phyloP scores from a whole-genome alignment of 2,329 filamentous ascomycete genomes.

The Capronia coronata region DNA sequence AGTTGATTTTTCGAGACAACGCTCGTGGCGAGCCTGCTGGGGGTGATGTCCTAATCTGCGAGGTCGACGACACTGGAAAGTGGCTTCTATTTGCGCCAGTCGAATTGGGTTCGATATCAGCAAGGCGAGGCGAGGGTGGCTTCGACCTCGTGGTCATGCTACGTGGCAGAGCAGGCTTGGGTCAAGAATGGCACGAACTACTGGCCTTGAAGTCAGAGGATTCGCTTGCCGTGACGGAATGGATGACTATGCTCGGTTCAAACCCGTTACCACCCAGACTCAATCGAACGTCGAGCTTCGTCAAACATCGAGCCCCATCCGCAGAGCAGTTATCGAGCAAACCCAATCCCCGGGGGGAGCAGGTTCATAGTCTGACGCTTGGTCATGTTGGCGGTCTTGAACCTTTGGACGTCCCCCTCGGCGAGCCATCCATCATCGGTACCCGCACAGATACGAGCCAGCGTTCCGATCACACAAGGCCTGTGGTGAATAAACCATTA shows the following conservation, averaged over 20 bases:
- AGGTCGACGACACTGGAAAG: conserved; percentile 67
- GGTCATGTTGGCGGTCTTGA: conserved; percentile 32
- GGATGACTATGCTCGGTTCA: conserved; percentile 76
- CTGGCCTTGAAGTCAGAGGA: conserved; percentile 70
- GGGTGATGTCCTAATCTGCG: conserved; percentile 86
- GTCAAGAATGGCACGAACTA: conserved; percentile 73
- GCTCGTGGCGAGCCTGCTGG: conserved; percentile 54
- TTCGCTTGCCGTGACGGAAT: conserved; percentile 72
- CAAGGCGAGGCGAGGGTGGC: conserved; percentile 65
- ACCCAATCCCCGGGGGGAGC: not conserved
- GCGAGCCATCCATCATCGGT: conserved; percentile 35
- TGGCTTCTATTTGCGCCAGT: conserved; percentile 93
- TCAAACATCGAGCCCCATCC: conserved; percentile 32
- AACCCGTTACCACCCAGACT: conserved; percentile 57
- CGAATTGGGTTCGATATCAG: conserved; percentile 65
- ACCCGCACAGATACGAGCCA: conserved; percentile 10
- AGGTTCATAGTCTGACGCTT: not conserved
- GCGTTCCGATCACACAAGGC: conserved; percentile 2
- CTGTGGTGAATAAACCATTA: conserved; percentile 10
- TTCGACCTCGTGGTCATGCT: conserved; percentile 82
- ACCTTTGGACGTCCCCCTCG: conserved; percentile 57
- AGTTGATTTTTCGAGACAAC: conserved; percentile 79
- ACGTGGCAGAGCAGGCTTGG: conserved; percentile 58
- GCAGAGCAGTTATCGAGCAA: conserved; percentile 17
- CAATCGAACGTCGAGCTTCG: conserved; percentile 49